These are phyloP conservation scores for Apiospora kogelbergensis DNA, from an alignment of 2,329 filamentous ascomycete genomes.

Conservation along the genomic window DNA sequence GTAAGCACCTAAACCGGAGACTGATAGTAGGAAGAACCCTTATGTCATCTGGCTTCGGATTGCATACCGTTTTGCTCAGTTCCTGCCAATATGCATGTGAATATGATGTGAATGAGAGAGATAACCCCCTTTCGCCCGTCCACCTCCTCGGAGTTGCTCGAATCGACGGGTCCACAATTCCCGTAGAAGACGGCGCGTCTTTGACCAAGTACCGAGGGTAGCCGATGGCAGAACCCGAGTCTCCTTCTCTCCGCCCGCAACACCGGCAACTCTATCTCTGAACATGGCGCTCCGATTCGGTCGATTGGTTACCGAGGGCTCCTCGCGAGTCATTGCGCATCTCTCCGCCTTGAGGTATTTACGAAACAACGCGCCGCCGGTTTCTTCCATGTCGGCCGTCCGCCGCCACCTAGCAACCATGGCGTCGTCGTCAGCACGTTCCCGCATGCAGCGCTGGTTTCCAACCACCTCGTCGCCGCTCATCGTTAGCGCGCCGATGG, in stretches of 20 bases:
- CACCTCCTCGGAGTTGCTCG: slow-evolving; percentile 1
- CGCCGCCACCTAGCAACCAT: neutral
- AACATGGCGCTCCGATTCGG: too few species aligned
- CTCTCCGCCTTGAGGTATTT: too few species aligned
- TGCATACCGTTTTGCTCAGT: too few species aligned
- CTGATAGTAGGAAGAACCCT: neutral
- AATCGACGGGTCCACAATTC: neutral
- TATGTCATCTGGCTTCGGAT: neutral
- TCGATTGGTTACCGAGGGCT: neutral
- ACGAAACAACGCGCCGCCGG: neutral
- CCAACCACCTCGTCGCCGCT: slow-evolving; percentile 37
- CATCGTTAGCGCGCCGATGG: slow-evolving; percentile 43
- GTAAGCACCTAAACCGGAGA: neutral
- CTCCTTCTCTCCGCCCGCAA: neutral
- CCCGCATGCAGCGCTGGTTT: slow-evolving; percentile 34
- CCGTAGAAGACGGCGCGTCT: neutral
- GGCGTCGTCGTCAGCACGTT: neutral
- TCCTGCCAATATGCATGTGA: neutral
- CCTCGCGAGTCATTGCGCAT: neutral
- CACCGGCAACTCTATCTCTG: too few species aligned
- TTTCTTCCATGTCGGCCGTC: neutral
- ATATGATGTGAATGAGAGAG: neutral
- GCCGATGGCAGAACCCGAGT: neutral
- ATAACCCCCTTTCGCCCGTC: neutral
- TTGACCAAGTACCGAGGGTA: neutral